phyloP scores from a whole-genome alignment of 2,329 filamentous ascomycete genomes.

The Aspergillus alliaceus region DNA sequence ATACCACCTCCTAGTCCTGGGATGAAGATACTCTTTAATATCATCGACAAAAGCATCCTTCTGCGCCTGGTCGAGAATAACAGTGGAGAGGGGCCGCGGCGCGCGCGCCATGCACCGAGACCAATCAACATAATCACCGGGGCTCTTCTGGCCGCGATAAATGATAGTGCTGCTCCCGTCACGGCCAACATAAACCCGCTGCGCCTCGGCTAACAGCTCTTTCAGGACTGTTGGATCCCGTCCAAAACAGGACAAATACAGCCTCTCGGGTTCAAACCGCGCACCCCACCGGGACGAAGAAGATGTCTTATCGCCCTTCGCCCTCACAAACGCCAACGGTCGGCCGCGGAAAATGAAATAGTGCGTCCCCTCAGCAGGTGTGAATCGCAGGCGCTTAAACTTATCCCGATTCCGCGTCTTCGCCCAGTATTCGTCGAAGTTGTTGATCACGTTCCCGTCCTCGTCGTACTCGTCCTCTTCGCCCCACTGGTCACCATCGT shows the following conservation, averaged over 20 bases:
- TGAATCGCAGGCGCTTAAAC: slow-evolving; percentile 52
- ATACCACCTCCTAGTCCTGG: slow-evolving; percentile 67
- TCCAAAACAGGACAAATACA: slow-evolving; percentile 38
- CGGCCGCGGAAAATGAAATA: slow-evolving; percentile 66
- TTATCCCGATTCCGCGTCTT: slow-evolving; percentile 40
- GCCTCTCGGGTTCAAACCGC: slow-evolving; percentile 26
- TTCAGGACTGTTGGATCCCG: slow-evolving; percentile 35
- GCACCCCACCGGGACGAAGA: slow-evolving; percentile 9
- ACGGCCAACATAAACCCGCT: slow-evolving; percentile 35
- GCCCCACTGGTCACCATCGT: slow-evolving; percentile 12
- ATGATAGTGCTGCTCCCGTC: slow-evolving; percentile 40
- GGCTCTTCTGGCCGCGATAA: slow-evolving; percentile 33
- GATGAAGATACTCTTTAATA: slow-evolving; percentile 58
- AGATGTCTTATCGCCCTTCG: slow-evolving; percentile 24
- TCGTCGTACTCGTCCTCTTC: slow-evolving; percentile 30
- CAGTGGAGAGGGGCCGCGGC: slow-evolving; percentile 54
- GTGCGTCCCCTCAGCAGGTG: slow-evolving; percentile 65
- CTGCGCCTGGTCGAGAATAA: slow-evolving; percentile 52
- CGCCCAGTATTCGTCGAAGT: slow-evolving; percentile 43
- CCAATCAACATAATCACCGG: slow-evolving; percentile 28
- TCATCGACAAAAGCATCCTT: slow-evolving; percentile 54
- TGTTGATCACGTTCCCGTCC: slow-evolving; percentile 37
- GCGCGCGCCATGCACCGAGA: slow-evolving; percentile 43
- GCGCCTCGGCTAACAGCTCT: slow-evolving; percentile 36
- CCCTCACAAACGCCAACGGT: slow-evolving; percentile 45